Conservation (phyloP, 2,329 filamentous ascomycete species). For the Aspergillus clavatus region DNA sequence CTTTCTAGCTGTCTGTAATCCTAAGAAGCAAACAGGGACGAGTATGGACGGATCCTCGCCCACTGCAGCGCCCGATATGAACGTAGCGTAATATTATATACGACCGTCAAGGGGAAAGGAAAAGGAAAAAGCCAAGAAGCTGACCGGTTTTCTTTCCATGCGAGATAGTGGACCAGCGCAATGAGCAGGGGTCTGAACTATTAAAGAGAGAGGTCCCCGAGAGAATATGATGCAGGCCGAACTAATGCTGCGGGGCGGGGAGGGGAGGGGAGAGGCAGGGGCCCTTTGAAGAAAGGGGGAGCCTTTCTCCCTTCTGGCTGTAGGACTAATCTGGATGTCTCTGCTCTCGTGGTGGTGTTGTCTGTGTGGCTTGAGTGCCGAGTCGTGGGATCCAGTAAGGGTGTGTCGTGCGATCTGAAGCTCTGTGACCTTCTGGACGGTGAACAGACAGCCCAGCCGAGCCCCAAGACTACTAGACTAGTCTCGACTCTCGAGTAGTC, state of each 20-base stretch:
- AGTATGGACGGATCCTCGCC: background rate
- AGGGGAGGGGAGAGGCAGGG: no score
- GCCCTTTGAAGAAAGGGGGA: background rate
- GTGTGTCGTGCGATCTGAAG: background rate
- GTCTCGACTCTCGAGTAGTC: background rate
- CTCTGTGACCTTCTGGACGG: background rate
- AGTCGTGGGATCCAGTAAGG: background rate
- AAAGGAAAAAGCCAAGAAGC: background rate
- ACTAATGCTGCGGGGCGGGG: background rate
- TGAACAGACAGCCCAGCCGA: background rate
- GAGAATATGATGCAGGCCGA: background rate
- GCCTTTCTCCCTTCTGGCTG: background rate
- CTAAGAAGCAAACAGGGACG: background rate
- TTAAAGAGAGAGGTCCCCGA: background rate
- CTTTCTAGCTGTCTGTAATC: background rate
- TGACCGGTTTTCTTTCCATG: background rate
- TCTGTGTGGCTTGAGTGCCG: background rate
- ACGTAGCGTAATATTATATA: background rate
- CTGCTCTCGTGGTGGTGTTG: background rate
- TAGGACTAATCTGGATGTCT: no score
- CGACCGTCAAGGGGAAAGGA: background rate
- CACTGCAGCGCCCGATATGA: background rate
- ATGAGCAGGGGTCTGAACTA: background rate
- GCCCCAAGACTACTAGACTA: background rate
- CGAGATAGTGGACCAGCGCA: background rate